Conservation (phyloP, 2,329 filamentous ascomycete species). For the Thielaviopsis euricoi region DNA sequence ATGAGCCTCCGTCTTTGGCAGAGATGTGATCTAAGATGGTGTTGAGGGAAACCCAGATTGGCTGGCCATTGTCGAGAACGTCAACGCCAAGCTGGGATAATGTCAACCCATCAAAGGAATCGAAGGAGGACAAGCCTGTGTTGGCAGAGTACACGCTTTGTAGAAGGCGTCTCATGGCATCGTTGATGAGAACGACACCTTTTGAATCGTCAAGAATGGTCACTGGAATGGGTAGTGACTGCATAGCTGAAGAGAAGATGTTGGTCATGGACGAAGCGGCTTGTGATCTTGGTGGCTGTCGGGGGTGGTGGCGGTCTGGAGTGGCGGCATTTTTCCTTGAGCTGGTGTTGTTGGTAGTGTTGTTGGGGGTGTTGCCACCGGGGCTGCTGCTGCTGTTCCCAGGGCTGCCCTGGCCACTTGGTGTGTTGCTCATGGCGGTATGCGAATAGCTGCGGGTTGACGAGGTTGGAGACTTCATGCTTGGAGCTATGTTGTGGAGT, state of each 20-base stretch:
- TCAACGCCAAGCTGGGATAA: conserved; percentile 58
- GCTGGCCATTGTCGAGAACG: conserved; percentile 49
- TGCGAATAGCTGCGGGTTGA: background rate
- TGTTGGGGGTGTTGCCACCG: background rate
- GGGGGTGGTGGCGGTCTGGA: background rate
- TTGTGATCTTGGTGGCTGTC: background rate
- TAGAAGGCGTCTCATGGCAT: conserved; percentile 55
- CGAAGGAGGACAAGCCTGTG: background rate
- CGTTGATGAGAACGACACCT: conserved; percentile 56
- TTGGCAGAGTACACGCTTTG: background rate
- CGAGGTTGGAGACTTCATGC: background rate
- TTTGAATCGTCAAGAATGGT: conserved; percentile 53
- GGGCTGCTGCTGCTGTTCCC: background rate
- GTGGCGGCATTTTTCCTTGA: background rate
- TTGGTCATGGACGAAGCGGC: background rate
- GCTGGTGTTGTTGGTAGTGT: background rate
- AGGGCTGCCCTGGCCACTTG: background rate
- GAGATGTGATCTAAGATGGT: conserved; percentile 37
- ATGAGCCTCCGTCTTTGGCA: conserved; percentile 14
- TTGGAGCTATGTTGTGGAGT: background rate
- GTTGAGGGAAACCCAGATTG: conserved; percentile 43
- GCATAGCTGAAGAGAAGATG: conserved; percentile 44
- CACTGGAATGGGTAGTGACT: conserved; percentile 57
- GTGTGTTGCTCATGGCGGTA: background rate
- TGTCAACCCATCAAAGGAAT: conserved; percentile 14